Percentiles rank a stretch among this genome's conserved stretches.
These are phyloP conservation scores for Prunus mongolica DNA, from an alignment of 306 rosid genomes.

Conservation along the genomic window DNA sequence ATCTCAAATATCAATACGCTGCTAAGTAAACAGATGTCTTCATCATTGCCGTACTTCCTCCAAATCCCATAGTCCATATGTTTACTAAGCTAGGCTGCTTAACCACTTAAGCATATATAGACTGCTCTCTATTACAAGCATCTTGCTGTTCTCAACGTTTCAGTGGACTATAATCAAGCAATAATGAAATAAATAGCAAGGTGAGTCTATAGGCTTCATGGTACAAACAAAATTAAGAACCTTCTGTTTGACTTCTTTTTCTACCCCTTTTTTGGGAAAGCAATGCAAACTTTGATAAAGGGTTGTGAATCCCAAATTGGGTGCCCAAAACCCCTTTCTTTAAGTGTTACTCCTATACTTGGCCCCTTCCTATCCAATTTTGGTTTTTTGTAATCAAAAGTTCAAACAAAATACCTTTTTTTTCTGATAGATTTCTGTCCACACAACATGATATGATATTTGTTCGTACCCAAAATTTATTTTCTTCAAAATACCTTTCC, in stretches of 20 bases:
- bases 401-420: neutral
- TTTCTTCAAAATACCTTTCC: neutral
- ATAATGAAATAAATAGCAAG: neutral
- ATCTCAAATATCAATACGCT: neutral
- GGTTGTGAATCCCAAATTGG: neutral
- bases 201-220: neutral
- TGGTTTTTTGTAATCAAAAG: neutral
- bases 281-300: neutral
- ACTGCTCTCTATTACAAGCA: neutral
- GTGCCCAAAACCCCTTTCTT: neutral
- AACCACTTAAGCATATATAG: neutral
- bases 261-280: neutral
- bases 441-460: neutral
- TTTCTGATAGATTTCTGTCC: neutral
- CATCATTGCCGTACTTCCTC: neutral
- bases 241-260: neutral
- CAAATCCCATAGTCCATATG: neutral
- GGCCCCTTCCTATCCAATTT: neutral
- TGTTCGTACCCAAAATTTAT: neutral
- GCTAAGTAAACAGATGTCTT: neutral
- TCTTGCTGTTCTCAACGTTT: neutral
- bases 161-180: neutral
- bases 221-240: neutral
- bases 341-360: neutral
- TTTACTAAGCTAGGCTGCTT: neutral